Evolutionary conservation across 1,284 basidiomycete species (phyloP).

Genomic region (Cerrena zonata): DNA sequence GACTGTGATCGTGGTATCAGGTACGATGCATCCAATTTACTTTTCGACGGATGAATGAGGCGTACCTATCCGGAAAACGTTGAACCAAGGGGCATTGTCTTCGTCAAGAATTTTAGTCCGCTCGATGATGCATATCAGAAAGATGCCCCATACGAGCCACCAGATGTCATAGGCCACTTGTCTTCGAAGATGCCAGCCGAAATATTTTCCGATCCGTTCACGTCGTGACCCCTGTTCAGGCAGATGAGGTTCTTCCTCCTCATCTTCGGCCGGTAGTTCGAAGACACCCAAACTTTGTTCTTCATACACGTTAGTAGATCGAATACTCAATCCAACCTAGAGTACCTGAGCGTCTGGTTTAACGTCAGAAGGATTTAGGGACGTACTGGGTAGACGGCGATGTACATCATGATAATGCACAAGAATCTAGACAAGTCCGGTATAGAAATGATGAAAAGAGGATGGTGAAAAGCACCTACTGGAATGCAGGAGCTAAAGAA

Average conservation of each 20-base stretch:
- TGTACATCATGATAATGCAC: slow-evolving; percentile 74
- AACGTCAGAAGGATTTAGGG: background rate
- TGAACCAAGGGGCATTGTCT: slow-evolving; percentile 54
- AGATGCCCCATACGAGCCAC: slow-evolving; percentile 59
- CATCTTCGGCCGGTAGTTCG: slow-evolving; percentile 44
- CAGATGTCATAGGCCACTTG: slow-evolving; percentile 62
- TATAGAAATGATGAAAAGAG: background rate
- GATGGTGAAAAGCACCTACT: slow-evolving; percentile 32
- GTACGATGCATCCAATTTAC: background rate
- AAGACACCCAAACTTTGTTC: slow-evolving; percentile 66
- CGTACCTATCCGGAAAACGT: slow-evolving; percentile 43
- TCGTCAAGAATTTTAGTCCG: slow-evolving; percentile 50
- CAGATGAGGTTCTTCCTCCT: slow-evolving; percentile 44
- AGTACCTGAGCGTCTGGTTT: background rate
- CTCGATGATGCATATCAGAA: slow-evolving; percentile 66
- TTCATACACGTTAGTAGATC: slow-evolving; percentile 78
- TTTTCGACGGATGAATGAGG: background rate
- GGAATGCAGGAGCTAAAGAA: slow-evolving; percentile 60
- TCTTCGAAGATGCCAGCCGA: slow-evolving; percentile 59
- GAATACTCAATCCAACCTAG: slow-evolving; percentile 59
- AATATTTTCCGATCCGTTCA: slow-evolving; percentile 50
- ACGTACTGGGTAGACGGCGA: slow-evolving; percentile 49
- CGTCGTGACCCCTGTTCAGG: slow-evolving; percentile 29
- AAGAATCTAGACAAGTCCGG: slow-evolving; percentile 45
- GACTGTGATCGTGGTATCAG: slow-evolving; percentile 23